Conservation (phyloP, 176 grass and related monocot genomes). For the Aegilops longissima region DNA sequence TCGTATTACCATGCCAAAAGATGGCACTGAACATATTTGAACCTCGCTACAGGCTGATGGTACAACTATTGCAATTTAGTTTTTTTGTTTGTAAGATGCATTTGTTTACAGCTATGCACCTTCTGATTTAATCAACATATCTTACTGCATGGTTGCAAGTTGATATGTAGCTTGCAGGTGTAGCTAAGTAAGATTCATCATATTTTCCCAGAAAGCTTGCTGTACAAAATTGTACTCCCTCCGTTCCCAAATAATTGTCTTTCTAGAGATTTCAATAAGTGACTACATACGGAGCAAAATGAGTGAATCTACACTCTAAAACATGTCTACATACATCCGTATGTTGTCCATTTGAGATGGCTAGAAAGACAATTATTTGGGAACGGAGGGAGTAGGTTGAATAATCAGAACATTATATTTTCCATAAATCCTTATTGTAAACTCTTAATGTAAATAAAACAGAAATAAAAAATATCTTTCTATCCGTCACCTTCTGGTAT, state of each 20-base stretch:
- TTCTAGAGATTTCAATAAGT: too few relatives aligned
- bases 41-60: conserved; percentile 99
- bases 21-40: conserved; percentile 99
- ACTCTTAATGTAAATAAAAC: conserved; percentile 4
- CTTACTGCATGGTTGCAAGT: conserved; percentile 14
- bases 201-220: conserved; percentile 16
- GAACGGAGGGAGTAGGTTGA: neutral
- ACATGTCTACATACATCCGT: too few relatives aligned
- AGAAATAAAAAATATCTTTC: neutral
- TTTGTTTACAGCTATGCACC: conserved; percentile 33
- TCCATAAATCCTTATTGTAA: neutral
- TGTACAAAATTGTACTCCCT: neutral
- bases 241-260: too few relatives aligned
- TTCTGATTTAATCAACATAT: neutral
- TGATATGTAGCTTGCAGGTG: conserved; percentile 21
- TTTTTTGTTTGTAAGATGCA: conserved; percentile 17
- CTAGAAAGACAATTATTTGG: too few relatives aligned
- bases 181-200: conserved; percentile 20
- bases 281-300: too few relatives aligned
- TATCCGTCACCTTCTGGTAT: conserved; percentile 20
- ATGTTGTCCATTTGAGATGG: too few relatives aligned
- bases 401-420: conserved; percentile 2
- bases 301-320: too few relatives aligned
- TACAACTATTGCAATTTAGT: conserved; percentile 38
- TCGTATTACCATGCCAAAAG: conserved; percentile 93